A percentile compares a stretch with the other conserved stretches of the same genome.
phyloP scores from a whole-genome alignment of 2,329 filamentous ascomycete species.

The Coniosporium tulheliwenetii region DNA sequence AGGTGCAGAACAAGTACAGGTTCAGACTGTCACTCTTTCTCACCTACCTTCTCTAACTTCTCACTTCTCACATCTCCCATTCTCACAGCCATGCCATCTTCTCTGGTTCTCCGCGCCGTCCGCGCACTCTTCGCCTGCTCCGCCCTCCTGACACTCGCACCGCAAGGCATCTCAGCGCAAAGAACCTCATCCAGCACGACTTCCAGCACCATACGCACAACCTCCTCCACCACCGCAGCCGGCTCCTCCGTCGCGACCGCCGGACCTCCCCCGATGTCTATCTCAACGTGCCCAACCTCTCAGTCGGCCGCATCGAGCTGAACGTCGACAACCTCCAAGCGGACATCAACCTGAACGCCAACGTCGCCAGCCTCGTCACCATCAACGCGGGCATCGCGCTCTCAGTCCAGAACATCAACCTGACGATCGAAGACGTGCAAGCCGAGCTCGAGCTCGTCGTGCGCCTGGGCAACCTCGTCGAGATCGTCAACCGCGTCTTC shows the following conservation, averaged over 20 bases:
- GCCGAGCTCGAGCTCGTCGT: conserved; percentile 44
- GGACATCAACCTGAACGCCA: conserved; percentile 44
- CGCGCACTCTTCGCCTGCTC: neutral
- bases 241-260: conserved; percentile 13
- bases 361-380: conserved; percentile 41
- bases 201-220: conserved; percentile 5
- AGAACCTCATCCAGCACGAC: neutral
- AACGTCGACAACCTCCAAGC: conserved; percentile 43
- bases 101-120: neutral
- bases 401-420: conserved; percentile 36
- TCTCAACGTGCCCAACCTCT: conserved; percentile 41
- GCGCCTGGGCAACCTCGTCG: conserved; percentile 42
- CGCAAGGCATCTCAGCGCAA: neutral
- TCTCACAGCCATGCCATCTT: neutral
- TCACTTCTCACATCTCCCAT: neutral
- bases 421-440: conserved; percentile 45
- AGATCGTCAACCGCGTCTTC: conserved; percentile 46
- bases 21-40: neutral
- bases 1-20: no score
- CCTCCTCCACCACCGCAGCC: conserved; percentile 10
- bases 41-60: neutral
- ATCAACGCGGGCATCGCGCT: conserved; percentile 34
- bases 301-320: conserved; percentile 43
- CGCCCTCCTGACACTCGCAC: neutral
- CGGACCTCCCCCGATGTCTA: conserved; percentile 37